Evolutionary conservation across 768 basidiomycete species (phyloP), one percentile per base, ranked within the genome.

Genomic region (Pisolithus tinctorius): DNA sequence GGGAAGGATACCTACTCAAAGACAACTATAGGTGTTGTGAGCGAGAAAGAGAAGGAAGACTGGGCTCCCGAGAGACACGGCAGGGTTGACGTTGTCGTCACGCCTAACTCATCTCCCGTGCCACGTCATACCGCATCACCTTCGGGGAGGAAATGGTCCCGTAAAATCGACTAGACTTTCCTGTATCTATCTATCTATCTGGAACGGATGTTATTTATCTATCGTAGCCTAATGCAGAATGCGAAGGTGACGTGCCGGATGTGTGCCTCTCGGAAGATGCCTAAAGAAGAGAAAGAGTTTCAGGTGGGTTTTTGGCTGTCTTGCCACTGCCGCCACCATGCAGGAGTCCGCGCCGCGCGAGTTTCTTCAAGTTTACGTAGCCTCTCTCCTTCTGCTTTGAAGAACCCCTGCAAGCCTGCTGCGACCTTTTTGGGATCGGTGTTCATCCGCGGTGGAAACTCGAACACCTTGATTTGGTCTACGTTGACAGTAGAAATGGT

Each of bases 81-180:
- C 10, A 65, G 64, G 50, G 69, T 76, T 17, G 76, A 77, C 48
- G 70, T 78, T n/a, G 63, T 76, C 38, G 63, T 77, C 16, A 69
- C 70, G 8, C 68, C 74, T 0, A 66, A 71, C 36, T 34, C 34
- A 11, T 70, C 71, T 11, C 75, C 80, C 5, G 57, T 70, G 2
- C 61, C 71, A 29, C 71, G 68, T 3, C 62, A 68, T 39, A 64
- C 67, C 4, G 60, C 80, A 10, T 76, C 74, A 10, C 75, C 79
- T 26, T 70, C 75, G 5, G 77, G 79, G 7, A 78, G 82, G 62
- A 84, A 78, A 67, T 88, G 85, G 85, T 74, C 85, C 31, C 72
- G 86, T 60, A 88, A 88, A 69, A 75, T 88, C 37, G 85, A 88
- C 69, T 87, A 67, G 69, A 11, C 65, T 59, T 55, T 49, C 51